Percentiles rank a stretch among this genome's conserved stretches.
Evolutionary conservation across 1,139 yeast species (phyloP).

Genomic region (Protomyces inouyei): DNA sequence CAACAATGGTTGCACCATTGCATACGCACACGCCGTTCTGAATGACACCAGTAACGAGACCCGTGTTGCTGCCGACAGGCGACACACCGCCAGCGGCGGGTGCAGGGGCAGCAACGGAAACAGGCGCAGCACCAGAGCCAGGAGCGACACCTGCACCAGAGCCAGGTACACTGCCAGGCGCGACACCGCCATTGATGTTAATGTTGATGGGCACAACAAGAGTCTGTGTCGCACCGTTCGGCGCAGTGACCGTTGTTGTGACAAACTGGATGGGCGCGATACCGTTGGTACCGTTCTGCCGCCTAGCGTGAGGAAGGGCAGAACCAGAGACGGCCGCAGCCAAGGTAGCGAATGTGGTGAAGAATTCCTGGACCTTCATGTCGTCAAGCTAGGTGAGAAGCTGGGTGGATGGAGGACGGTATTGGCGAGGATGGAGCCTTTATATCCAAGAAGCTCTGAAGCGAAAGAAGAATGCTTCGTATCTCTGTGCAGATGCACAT

Average conservation of each 20-base stretch:
- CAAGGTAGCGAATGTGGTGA: constrained; percentile 25
- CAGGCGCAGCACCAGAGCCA: constrained; percentile 1
- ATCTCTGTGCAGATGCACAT: neutral
- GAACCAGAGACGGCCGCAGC: constrained; percentile 6
- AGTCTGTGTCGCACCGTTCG: constrained; percentile 11
- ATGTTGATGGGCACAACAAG: constrained; percentile 15
- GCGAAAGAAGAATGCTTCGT: no score
- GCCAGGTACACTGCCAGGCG: constrained; percentile 19
- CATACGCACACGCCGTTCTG: constrained; percentile 10
- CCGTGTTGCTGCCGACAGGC: neutral
- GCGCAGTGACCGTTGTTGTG: neutral
- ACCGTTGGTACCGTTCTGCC: constrained; percentile 3
- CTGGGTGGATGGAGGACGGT: neutral
- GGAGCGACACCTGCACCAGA: constrained; percentile 14
- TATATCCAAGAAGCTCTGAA: neutral
- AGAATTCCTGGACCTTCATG: constrained; percentile 18
- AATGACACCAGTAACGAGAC: neutral
- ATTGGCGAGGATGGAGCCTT: neutral
- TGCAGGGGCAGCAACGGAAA: neutral
- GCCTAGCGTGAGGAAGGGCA: neutral
- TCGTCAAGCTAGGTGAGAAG: neutral
- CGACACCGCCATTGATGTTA: neutral
- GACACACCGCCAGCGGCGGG: neutral
- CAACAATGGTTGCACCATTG: constrained; percentile 19
- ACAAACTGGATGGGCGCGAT: neutral